Evolutionary conservation across 352 stramenopile species (phyloP), one percentile per base, ranked within the genome.

Genomic region (Phytophthora melonis): DNA sequence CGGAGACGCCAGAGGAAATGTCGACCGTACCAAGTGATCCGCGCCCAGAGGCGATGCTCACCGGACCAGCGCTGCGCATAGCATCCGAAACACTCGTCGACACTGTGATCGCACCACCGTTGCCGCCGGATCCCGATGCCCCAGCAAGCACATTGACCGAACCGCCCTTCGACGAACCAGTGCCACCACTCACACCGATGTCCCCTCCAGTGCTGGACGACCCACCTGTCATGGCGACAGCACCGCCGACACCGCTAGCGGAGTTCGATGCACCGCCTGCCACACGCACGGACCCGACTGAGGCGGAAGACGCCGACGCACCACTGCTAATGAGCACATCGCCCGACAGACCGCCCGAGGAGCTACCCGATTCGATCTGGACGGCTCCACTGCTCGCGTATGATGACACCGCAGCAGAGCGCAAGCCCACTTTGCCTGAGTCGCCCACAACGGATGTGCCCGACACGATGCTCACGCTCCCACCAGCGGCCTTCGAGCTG

Each of bases 161-260:
- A 5, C 76, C 72, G 58, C 72, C 76, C 13, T 58, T 72, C 60
- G 59, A 70, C 49, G 57, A 34, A 34, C 75, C 68, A 25, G 58
- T 78, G 27, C 58, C 58, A 27, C 58, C 58, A 25, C 25, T 32
- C 43, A 65, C 27, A 23, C 30, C 11, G 47, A 50, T 54, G 10
- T 45, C 21, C 8, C 60, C 59, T 66, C 60, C 60, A 59, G 60
- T 66, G 47, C 47, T 66, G 32, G 60, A 66, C 13, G 43, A 45
- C 16, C 58, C 58, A 32, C 58, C 58, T 19, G 58, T 30, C 13
- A 66, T 55, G 30, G 47, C 11, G 25, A 66, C 32, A 58, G 59
- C 25, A 18, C 59, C 59, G 18, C 59, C 59, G 30, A 58, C 59
- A 58, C 60, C 49, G 30, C 49, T 58, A 8, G 49, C 30, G n/a